Conservation (phyloP, 345 rosid species). For the Bruguiera parviflora region DNA sequence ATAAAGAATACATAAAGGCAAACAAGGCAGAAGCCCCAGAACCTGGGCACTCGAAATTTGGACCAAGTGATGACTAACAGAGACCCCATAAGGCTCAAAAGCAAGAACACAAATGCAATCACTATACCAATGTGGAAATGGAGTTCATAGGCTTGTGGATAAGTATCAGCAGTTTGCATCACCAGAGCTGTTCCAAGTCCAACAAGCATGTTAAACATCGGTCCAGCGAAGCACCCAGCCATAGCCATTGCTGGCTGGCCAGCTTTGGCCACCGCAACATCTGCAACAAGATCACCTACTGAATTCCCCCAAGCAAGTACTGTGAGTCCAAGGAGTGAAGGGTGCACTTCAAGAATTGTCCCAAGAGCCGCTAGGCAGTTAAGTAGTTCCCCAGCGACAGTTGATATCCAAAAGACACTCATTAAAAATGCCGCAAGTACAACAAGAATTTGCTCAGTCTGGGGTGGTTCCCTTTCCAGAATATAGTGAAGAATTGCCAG, state of each 20-base stretch:
- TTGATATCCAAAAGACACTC: conserved; percentile 98
- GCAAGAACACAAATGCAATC: conserved; percentile 85
- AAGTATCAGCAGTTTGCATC: conserved; percentile 64
- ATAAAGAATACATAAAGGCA: conserved; percentile 72
- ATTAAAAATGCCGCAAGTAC: conserved; percentile 64
- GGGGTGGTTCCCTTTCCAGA: conserved; percentile 76
- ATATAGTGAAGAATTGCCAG: conserved; percentile 72
- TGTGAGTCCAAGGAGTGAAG: conserved; percentile 84
- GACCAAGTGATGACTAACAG: conserved; percentile 86
- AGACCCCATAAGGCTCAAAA: conserved; percentile 89
- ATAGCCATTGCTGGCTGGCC: conserved; percentile 99
- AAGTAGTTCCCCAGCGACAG: conserved; percentile 86
- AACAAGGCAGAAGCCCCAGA: conserved; percentile 95
- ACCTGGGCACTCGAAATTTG: conserved; percentile 83
- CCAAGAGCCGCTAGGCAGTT: conserved; percentile 87
- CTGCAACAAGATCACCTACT: conserved; percentile 95
- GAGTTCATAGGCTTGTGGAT: conserved; percentile 78
- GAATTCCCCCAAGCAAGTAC: conserved; percentile 99
- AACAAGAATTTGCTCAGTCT: conserved; percentile 67
- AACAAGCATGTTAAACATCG: conserved; percentile 98
- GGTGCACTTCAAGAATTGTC: conserved; percentile 62
- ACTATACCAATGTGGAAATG: conserved; percentile 76
- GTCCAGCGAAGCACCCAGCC: conserved; percentile 99
- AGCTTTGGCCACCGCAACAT: conserved; percentile 93
- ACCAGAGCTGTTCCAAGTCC: conserved; percentile 87